Conservation (phyloP, 371 early-diverging fungal species). For the Mucor ambiguus region DNA sequence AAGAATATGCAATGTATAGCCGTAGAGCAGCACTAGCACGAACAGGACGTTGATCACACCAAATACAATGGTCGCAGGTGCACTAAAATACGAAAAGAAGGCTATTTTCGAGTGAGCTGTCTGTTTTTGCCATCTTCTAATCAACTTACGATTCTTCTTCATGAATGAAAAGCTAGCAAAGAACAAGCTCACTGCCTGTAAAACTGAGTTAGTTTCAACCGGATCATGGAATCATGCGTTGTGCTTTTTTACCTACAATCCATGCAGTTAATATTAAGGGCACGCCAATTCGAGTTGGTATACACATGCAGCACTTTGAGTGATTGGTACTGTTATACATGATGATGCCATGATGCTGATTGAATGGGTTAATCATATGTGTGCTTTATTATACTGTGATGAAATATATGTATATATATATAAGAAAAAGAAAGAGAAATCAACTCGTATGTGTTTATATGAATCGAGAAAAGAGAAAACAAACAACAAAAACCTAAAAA, state of each 20-base stretch:
- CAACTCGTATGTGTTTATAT: background rate
- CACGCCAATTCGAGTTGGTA: conserved; percentile 6
- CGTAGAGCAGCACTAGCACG: conserved; percentile 20
- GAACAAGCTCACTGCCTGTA: conserved; percentile 26
- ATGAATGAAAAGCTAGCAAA: conserved; percentile 26
- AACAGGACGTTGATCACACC: conserved; percentile 27
- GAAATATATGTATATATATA: background rate
- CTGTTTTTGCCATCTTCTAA: background rate
- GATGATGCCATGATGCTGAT: conserved; percentile 7
- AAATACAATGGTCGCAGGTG: conserved; percentile 22
- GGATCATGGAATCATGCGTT: background rate
- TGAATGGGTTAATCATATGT: conserved; percentile 2
- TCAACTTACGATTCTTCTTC: conserved; percentile 23
- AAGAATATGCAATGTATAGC: conserved; percentile 16
- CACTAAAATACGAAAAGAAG: conserved; percentile 25
- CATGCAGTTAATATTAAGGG: conserved; percentile 9
- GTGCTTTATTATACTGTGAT: background rate
- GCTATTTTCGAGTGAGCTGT: conserved; percentile 12
- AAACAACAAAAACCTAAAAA: conserved; percentile 3
- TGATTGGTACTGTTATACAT: background rate
- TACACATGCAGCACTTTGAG: conserved; percentile 1
- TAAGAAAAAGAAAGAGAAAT: background rate
- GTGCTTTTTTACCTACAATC: conserved; percentile 16
- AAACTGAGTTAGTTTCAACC: too few relatives aligned
- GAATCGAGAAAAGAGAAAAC: background rate